phyloP scores from a whole-genome alignment of 2,329 filamentous ascomycete genomes.

The Cladophialophora immunda region DNA sequence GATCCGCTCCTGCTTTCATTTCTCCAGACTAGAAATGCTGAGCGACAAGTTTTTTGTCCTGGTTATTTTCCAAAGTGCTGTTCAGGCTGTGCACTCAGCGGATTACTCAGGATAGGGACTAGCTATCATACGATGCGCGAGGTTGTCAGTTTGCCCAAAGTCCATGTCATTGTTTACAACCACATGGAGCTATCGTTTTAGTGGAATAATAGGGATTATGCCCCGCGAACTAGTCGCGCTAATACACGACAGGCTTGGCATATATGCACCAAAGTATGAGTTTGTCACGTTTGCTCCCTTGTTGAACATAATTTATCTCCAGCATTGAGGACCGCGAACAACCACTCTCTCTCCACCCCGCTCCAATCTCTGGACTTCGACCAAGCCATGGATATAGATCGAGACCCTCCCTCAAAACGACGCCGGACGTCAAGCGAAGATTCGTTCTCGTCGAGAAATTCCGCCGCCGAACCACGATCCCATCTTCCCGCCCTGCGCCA shows the following conservation, averaged over 20 bases:
- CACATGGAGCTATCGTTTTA: too few species aligned
- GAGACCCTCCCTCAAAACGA: constrained; percentile 33
- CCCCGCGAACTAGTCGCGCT: neutral
- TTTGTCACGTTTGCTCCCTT: constrained; percentile 1
- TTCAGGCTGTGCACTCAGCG: neutral
- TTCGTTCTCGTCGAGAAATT: constrained; percentile 31
- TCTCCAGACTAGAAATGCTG: neutral
- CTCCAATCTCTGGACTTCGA: neutral
- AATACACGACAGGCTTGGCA: neutral
- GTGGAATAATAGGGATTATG: too few species aligned
- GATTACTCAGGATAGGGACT: too few species aligned
- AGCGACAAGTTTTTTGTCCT: neutral
- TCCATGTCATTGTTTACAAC: too few species aligned
- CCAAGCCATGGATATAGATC: constrained; percentile 26
- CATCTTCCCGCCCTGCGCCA: constrained; percentile 19
- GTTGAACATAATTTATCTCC: neutral
- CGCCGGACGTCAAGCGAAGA: constrained; percentile 36
- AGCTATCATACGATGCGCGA: too few species aligned
- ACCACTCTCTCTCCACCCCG: neutral
- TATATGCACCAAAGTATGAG: neutral
- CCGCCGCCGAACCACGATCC: constrained; percentile 16
- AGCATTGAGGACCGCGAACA: neutral
- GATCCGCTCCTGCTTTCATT: neutral
- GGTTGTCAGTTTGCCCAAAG: too few species aligned
- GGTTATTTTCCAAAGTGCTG: neutral